These are phyloP conservation scores for Malus hybrid DNA, from an alignment of 331 rosid genomes.

Conservation along the genomic window DNA sequence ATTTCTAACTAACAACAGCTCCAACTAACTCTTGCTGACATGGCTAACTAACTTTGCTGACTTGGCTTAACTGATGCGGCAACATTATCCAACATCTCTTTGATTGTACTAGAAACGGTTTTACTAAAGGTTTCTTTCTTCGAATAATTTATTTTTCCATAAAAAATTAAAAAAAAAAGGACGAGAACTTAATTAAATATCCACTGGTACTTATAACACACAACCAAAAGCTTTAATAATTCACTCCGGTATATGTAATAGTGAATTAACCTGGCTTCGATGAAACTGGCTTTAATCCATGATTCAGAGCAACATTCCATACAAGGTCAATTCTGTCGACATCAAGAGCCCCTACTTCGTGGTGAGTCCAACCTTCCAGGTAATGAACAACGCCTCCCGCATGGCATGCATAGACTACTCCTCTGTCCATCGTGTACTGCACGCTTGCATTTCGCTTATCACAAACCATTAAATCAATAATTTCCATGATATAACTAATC, in stretches of 20 bases:
- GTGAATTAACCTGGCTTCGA: constrained; percentile 6
- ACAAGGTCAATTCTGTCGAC: constrained; percentile 82
- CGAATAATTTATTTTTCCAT: too few relatives aligned
- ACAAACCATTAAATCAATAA: too few relatives aligned
- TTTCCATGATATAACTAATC: too few relatives aligned
- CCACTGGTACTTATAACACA: neutral
- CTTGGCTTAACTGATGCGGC: too few relatives aligned
- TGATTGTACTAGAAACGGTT: too few relatives aligned
- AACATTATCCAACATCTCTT: too few relatives aligned
- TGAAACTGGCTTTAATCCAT: constrained; percentile 71
- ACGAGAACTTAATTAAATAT: neutral
- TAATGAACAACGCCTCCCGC: constrained; percentile 93
- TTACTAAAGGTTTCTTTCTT: too few relatives aligned
- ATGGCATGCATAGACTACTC: constrained; percentile 94
- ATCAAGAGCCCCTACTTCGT: constrained; percentile 89
- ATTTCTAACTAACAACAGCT: too few relatives aligned
- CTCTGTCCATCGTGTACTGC: constrained; percentile 84
- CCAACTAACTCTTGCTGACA: too few relatives aligned
- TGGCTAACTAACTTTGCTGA: too few relatives aligned
- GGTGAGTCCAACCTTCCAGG: constrained; percentile 87
- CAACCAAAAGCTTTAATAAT: neutral
- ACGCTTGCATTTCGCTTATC: neutral
- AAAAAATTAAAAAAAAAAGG: too few relatives aligned
- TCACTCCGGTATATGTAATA: neutral
- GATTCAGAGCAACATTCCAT: constrained; percentile 88